Percentiles rank a stretch among this genome's conserved stretches.
Conservation (phyloP, 371 early-diverging fungal species). For the Circinella umbellata region DNA sequence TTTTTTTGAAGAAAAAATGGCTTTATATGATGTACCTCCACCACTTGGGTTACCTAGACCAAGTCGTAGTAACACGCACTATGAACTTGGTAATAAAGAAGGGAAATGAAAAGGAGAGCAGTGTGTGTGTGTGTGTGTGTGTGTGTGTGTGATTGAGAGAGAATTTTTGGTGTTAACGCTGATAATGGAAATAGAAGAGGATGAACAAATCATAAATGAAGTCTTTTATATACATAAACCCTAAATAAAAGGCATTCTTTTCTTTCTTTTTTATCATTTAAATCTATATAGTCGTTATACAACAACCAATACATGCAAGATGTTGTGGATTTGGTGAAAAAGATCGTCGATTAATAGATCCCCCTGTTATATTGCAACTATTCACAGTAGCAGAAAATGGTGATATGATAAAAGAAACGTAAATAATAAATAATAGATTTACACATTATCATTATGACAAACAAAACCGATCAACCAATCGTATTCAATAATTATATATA, state of each 20-base stretch:
- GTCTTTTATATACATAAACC: too few relatives aligned
- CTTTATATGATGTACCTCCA: neutral
- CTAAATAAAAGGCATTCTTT: too few relatives aligned
- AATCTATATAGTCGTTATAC: conserved; percentile 47
- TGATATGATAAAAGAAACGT: conserved; percentile 14
- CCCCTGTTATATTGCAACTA: conserved; percentile 69
- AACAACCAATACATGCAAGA: conserved; percentile 70
- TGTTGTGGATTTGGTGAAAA: conserved; percentile 78
- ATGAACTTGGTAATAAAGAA: conserved; percentile 18
- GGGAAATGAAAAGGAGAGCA: neutral
- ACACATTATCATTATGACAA: neutral
- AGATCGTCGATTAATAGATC: conserved; percentile 73
- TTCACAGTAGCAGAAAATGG: conserved; percentile 27
- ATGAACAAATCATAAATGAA: too few relatives aligned
- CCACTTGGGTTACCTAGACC: conserved; percentile 18
- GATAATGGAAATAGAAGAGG: too few relatives aligned
- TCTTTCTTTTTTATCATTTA: neutral
- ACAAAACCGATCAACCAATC: too few relatives aligned
- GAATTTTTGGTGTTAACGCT: too few relatives aligned
- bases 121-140: too few relatives aligned
- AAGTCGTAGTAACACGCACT: conserved; percentile 16
- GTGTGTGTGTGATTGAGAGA: too few relatives aligned
- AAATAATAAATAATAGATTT: neutral
- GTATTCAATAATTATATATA: neutral
- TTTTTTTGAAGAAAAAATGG: neutral